A percentile compares a stretch with the other conserved stretches of the same genome.
These are phyloP conservation scores for Circinella umbellata DNA, from an alignment of 371 early-diverging fungal genomes.

Conservation along the genomic window DNA sequence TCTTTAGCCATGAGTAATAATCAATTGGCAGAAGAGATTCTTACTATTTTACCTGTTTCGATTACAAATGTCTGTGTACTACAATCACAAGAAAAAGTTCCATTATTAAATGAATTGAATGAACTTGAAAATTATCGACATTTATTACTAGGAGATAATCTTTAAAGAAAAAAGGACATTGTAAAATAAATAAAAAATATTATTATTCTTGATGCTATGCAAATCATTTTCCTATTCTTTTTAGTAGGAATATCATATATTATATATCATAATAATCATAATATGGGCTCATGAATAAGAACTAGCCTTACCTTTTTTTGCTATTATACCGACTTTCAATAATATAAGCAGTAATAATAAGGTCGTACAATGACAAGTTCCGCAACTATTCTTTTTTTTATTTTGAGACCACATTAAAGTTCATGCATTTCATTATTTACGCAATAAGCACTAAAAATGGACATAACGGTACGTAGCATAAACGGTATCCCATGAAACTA, in stretches of 20 bases:
- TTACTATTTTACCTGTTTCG: not conserved
- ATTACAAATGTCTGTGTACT: not conserved
- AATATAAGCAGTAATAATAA: not conserved
- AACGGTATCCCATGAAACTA: no score
- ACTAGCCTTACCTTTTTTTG: not conserved
- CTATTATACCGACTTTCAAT: not conserved
- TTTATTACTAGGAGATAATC: not conserved
- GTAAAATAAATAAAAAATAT: no score
- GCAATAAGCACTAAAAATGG: no score
- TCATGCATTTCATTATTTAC: no score
- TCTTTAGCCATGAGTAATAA: not conserved
- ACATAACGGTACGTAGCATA: no score
- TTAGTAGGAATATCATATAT: no score
- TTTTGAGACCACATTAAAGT: no score
- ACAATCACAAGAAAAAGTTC: not conserved
- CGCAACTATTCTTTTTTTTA: not conserved
- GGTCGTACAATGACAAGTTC: not conserved
- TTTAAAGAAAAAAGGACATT: no score
- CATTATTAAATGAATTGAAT: not conserved
- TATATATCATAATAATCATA: no score
- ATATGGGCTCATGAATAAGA: no score
- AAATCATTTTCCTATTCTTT: no score
- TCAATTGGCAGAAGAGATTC: not conserved
- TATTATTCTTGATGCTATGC: no score
- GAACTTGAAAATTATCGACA: slow-evolving; percentile 1